Evolutionary conservation across 306 rosid species (phyloP), one percentile per base, ranked within the genome.

Genomic region (Hylodesmum podocarpum): DNA sequence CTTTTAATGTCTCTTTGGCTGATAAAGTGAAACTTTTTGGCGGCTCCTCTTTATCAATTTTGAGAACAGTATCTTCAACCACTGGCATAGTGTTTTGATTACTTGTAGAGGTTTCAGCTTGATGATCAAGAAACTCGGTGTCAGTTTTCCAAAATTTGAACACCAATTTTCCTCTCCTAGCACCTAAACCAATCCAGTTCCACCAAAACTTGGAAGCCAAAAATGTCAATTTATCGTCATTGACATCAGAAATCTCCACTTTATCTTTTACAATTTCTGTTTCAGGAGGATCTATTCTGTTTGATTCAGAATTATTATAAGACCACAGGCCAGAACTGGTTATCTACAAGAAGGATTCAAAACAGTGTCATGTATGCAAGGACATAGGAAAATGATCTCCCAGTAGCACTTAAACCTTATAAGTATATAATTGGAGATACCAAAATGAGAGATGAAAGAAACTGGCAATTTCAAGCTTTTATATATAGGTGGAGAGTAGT

Each of bases 321-420:
- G 89, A 84, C 99, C 98, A 96, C 84, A 93, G 77, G 73, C 99
- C 96, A 18, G 88, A 85, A 79, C 92, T 89, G 39, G 96, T 89
- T 71, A 96, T 88, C 99, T 96, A 75, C 68, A 72, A 34, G 65
- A 71, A 47, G 55, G 49, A 18, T 39, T 25, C 24, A 66, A 58
- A 69, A 33, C 59, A n/a, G 77, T 8, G 64, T 78, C 73, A 75
- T 66, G 41, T 15, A 78, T 55, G 37, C 62, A 51, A 77, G 58
- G 66, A 80, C 72, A 76, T 31, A 63, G 18, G 22, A 43, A 69
- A 72, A 19, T 29, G 15, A 69, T 50, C 44, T 61, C 62, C 62
- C 70, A 72, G 69, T 12, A 51, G 55, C 41, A 10, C 18, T 22
- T 71, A 40, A 77, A 78, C 37, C 75, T 50, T 55, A 78, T n/a